Evolutionary conservation across 805 yeast species (phyloP).

Genomic region (Zygosaccharomyces gambellarensis): DNA sequence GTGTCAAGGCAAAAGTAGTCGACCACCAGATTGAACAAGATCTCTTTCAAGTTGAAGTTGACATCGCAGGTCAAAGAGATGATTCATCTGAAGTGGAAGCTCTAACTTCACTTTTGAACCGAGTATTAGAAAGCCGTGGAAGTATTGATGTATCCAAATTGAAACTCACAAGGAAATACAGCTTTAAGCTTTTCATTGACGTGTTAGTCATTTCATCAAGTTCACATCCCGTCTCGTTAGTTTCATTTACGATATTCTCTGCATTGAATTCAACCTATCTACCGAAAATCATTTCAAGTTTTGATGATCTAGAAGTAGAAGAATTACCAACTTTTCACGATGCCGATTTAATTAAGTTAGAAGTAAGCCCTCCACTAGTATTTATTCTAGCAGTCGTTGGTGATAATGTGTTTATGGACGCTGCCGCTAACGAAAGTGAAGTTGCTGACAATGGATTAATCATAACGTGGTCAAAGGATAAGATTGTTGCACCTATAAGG

Average conservation of each 20-base stretch:
- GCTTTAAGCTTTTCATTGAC: slow-evolving; percentile 75
- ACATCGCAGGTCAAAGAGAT: slow-evolving; percentile 73
- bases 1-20: slow-evolving; percentile 82
- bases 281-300: slow-evolving; percentile 66
- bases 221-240: slow-evolving; percentile 74
- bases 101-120: slow-evolving; percentile 51
- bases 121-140: slow-evolving; percentile 22
- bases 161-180: slow-evolving; percentile 64
- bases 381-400: slow-evolving; percentile 77
- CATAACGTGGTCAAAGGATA: slow-evolving; percentile 64
- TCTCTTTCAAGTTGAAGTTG: slow-evolving; percentile 71
- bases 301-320: slow-evolving; percentile 62
- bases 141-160: slow-evolving; percentile 48
- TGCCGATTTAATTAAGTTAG: slow-evolving; percentile 65
- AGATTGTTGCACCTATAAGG: slow-evolving; percentile 66
- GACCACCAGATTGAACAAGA: slow-evolving; percentile 41
- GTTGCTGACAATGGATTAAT: slow-evolving; percentile 82
- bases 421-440: slow-evolving; percentile 81
- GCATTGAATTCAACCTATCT: slow-evolving; percentile 75
- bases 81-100: slow-evolving; percentile 66
- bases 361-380: slow-evolving; percentile 57
- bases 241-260: slow-evolving; percentile 74
- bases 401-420: slow-evolving; percentile 64
- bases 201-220: slow-evolving; percentile 70
- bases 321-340: slow-evolving; percentile 90